These are phyloP conservation scores for Paraglomus occultum DNA, from an alignment of 192 early-diverging fungal genomes.

Conservation along the genomic window DNA sequence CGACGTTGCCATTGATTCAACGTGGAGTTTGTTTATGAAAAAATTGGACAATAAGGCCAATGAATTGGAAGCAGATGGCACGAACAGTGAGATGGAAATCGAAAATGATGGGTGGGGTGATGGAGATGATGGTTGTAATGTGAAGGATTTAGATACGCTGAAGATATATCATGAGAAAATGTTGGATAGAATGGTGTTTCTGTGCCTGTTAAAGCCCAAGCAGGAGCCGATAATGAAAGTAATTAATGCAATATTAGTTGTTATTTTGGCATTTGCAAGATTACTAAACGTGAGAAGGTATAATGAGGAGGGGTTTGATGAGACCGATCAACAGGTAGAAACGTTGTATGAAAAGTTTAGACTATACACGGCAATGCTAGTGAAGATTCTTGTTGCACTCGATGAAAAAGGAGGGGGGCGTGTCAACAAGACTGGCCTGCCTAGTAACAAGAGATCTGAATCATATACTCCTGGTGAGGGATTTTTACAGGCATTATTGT, in stretches of 20 bases:
- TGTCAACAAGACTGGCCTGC: constrained; percentile 16
- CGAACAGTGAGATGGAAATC: not conserved
- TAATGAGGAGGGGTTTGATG: not conserved
- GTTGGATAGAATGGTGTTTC: constrained; percentile 45
- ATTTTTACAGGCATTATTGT: constrained; percentile 42
- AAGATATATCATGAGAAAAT: constrained; percentile 45
- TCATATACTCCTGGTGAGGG: constrained; percentile 19
- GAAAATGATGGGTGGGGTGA: constrained; percentile 6
- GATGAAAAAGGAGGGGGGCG: constrained; percentile 40
- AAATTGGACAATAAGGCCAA: constrained; percentile 33
- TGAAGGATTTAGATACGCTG: constrained; percentile 42
- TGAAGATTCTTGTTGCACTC: constrained; percentile 38
- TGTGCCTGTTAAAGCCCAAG: constrained; percentile 45
- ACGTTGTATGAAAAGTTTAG: constrained; percentile 38
- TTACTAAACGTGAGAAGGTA: not conserved
- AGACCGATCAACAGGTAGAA: not conserved
- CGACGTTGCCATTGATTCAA: constrained; percentile 42
- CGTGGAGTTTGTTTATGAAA: constrained; percentile 46
- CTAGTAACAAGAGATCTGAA: not conserved
- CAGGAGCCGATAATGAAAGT: constrained; percentile 43
- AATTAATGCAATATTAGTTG: constrained; percentile 37
- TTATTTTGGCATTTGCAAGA: constrained; percentile 30
- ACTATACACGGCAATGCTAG: constrained; percentile 34
- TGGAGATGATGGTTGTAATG: constrained; percentile 15
- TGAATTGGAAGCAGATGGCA: constrained; percentile 21